phyloP scores from a whole-genome alignment of 2,329 filamentous ascomycete genomes.

The Aaosphaeria arxii region DNA sequence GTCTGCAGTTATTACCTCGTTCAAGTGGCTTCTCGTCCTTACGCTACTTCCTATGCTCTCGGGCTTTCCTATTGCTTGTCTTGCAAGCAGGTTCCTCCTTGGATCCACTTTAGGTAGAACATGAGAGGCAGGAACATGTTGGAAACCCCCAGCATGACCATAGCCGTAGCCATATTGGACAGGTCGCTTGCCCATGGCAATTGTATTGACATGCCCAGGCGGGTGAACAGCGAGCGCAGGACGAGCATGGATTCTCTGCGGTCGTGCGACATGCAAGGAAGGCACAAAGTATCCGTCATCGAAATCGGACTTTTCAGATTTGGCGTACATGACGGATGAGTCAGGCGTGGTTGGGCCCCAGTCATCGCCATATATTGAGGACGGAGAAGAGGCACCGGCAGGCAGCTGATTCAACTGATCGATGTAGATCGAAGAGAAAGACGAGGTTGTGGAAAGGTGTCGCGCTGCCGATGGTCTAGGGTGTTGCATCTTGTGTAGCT shows the following conservation, averaged over 20 bases:
- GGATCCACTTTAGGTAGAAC: conserved; percentile 8
- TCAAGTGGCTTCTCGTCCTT: conserved; percentile 23
- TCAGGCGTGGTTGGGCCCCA: conserved; percentile 17
- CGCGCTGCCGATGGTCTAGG: conserved; percentile 21
- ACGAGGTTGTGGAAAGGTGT: conserved; percentile 23
- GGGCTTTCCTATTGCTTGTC: conserved; percentile 12
- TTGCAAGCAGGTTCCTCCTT: conserved; percentile 15
- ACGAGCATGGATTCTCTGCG: conserved; percentile 7
- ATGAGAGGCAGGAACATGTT: conserved; percentile 2
- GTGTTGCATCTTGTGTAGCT: conserved; percentile 38
- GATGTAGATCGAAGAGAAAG: conserved; percentile 31
- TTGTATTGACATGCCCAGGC: background rate
- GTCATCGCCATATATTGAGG: conserved; percentile 15
- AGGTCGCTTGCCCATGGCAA: conserved; percentile 16
- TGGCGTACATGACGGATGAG: conserved; percentile 17
- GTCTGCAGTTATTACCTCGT: conserved; percentile 25
- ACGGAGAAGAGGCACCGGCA: conserved; percentile 10
- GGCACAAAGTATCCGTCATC: conserved; percentile 7
- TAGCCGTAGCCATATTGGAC: conserved; percentile 15
- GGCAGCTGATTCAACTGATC: conserved; percentile 17
- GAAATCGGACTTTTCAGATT: conserved; percentile 10
- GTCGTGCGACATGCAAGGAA: conserved; percentile 6
- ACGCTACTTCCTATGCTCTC: conserved; percentile 20
- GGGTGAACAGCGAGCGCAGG: background rate
- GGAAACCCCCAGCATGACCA: conserved; percentile 8